Percentiles rank a stretch among this genome's conserved stretches.
phyloP scores from a whole-genome alignment of 768 basidiomycete species.

The Hysterangium stoloniferum region DNA sequence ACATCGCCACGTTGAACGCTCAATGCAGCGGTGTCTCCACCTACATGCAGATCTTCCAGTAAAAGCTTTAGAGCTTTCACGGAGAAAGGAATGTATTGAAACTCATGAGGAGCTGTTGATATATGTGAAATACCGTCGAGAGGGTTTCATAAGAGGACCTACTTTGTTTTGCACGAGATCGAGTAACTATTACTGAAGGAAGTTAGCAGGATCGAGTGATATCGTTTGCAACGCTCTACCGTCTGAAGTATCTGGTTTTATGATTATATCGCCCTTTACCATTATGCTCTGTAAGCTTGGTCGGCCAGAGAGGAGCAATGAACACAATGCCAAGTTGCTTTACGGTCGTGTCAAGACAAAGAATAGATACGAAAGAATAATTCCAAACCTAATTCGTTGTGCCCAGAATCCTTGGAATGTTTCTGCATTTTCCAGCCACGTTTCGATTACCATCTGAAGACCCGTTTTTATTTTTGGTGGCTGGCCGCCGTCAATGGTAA shows the following conservation, averaged over 20 bases:
- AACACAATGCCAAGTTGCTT: slow-evolving; percentile 69
- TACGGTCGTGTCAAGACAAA: no score
- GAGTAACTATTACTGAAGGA: slow-evolving; percentile 85
- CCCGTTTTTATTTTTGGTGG: slow-evolving; percentile 39
- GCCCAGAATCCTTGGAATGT: slow-evolving; percentile 96
- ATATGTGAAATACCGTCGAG: slow-evolving; percentile 10
- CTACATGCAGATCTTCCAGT: slow-evolving; percentile 73
- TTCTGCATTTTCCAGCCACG: slow-evolving; percentile 93
- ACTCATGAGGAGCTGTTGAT: slow-evolving; percentile 71
- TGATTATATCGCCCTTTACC: slow-evolving; percentile 90
- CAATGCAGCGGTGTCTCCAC: slow-evolving; percentile 65
- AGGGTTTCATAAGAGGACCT: slow-evolving; percentile 26
- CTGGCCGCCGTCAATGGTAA: slow-evolving; percentile 37
- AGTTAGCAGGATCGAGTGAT: slow-evolving; percentile 6
- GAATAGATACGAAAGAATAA: no score
- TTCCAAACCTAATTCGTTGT: slow-evolving; percentile 67
- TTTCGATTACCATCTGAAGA: slow-evolving; percentile 81
- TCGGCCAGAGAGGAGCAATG: slow-evolving; percentile 62
- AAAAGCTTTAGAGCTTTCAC: slow-evolving; percentile 89
- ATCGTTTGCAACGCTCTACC: slow-evolving; percentile 41
- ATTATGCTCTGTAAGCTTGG: slow-evolving; percentile 55
- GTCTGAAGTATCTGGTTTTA: slow-evolving; percentile 71
- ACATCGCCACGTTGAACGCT: slow-evolving; percentile 51
- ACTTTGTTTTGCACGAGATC: slow-evolving; percentile 85
- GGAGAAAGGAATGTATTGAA: slow-evolving; percentile 79